Evolutionary conservation across 331 rosid genomes (phyloP), one percentile per base, ranked within the genome.

Genomic region (Saraca asoca): DNA sequence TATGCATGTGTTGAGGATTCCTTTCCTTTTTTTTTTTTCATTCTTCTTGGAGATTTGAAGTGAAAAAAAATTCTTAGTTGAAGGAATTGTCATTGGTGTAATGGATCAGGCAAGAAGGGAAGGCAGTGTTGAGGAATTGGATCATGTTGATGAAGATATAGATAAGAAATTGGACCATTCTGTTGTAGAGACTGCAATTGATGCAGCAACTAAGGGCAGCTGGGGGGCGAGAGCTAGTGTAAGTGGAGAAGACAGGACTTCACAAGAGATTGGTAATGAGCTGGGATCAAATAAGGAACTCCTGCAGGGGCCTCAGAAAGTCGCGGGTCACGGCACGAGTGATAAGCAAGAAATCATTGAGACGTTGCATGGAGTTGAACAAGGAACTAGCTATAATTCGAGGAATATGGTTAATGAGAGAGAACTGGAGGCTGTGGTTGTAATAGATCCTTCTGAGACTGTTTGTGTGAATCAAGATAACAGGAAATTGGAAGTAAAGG

Each of bases 101-200:
- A 89, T 89, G 96, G 91, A 79, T 79, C 80, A 52, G 64, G 80
- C 75, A 58, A 70, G 59, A 69, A 58, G 42, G 34, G 41, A 48
- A 35, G 71, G 53, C 9, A 69, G 51, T 4, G 75, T 58, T 46
- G 79, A 66, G 80, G 75, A 56, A 5, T 46, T 72, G 72, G 73
- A 82, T 78, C 74, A 33, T 12, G 80, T 64, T 72, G 78, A 68
- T 77, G 84, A 72, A 12, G 79, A 55, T 68, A 16, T 24, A 44
- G 57, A 44, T 37, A 77, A 68, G 62, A 81, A 78, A 75, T 71
- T 78, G 43, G 57, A 53, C 48, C 39, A 5, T 57, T 75, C 63
- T 35, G 77, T 73, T 81, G 82, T 79, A 52, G 79, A 71, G 77
- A 75, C 67, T 62, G 31, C 31, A 24, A 24, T 24, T 24, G 31